Percentiles rank a stretch among this genome's conserved stretches.
phyloP scores from a whole-genome alignment of 2,329 filamentous ascomycete species.

The Diaporthe destruens region DNA sequence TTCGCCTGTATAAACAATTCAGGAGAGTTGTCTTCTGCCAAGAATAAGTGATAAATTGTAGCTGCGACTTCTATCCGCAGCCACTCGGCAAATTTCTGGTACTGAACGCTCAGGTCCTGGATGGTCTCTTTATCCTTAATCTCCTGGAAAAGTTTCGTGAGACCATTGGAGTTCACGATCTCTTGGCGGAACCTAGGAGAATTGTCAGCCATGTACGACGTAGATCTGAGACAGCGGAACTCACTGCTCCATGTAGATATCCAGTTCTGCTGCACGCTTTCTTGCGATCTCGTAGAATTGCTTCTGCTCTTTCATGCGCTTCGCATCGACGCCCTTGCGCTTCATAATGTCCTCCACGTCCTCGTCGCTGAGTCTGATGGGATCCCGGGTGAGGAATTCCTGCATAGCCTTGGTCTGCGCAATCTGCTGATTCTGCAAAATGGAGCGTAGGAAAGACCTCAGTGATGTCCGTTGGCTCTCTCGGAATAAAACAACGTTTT shows the following conservation, averaged over 20 bases:
- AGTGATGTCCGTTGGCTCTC: constrained; percentile 94
- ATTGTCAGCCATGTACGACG: constrained; percentile 41
- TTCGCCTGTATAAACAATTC: constrained; percentile 95
- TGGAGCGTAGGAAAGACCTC: constrained; percentile 87
- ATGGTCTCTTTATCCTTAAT: constrained; percentile 92
- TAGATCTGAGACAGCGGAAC: constrained; percentile 48
- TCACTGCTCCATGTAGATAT: constrained; percentile 97
- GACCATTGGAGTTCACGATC: constrained; percentile 79
- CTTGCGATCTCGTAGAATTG: constrained; percentile 96
- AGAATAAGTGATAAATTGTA: constrained; percentile 95
- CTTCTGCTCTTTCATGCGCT: constrained; percentile 90
- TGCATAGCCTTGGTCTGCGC: constrained; percentile 85
- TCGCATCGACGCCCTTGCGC: constrained; percentile 86
- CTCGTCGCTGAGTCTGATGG: constrained; percentile 81
- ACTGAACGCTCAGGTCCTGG: constrained; percentile 89
- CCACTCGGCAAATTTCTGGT: constrained; percentile 99
- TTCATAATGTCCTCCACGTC: constrained; percentile 85
- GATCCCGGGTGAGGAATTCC: constrained; percentile 83
- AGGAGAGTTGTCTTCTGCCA: constrained; percentile 97
- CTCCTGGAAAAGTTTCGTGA: constrained; percentile 92
- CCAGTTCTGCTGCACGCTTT: constrained; percentile 89
- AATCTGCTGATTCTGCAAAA: constrained; percentile 87
- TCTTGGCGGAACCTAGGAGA: constrained; percentile 70
- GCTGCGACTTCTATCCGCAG: constrained; percentile 96
- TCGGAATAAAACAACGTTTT: constrained; percentile 74